phyloP scores from a whole-genome alignment of 1,284 basidiomycete species.

The Lentinula novae-zelandiae region DNA sequence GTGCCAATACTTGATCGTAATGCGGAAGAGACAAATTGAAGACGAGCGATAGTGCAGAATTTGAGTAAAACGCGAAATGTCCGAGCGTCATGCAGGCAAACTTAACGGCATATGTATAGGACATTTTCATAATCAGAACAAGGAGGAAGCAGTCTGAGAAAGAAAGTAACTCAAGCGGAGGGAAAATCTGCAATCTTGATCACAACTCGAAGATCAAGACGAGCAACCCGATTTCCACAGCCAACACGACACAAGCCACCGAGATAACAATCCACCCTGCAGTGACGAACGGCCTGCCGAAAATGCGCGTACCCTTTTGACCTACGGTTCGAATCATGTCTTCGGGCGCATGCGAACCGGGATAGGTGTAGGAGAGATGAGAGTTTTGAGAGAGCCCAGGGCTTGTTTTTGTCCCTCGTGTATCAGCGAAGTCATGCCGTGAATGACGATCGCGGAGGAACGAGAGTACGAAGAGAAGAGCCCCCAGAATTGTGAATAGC shows the following conservation, averaged over 20 bases:
- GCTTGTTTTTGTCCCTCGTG: conserved; percentile 24
- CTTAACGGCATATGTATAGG: not conserved
- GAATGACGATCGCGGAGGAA: conserved; percentile 62
- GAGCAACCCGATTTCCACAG: conserved; percentile 62
- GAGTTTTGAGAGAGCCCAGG: not conserved
- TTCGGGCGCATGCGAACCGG: conserved; percentile 17
- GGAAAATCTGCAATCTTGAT: not conserved
- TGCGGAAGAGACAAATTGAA: no score
- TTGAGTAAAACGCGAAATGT: no score
- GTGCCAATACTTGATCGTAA: no score
- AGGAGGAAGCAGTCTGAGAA: not conserved
- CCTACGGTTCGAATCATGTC: conserved; percentile 47
- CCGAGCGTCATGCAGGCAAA: not conserved
- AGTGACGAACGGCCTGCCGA: conserved; percentile 76
- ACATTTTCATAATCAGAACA: not conserved
- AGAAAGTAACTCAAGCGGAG: not conserved
- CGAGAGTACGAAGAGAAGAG: conserved; percentile 55
- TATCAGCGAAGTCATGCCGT: conserved; percentile 71
- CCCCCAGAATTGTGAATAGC: conserved; percentile 63
- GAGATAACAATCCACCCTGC: conserved; percentile 71
- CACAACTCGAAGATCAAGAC: conserved; percentile 48
- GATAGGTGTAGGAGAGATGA: not conserved
- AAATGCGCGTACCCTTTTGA: conserved; percentile 55
- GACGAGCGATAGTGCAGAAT: no score
- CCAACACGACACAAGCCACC: conserved; percentile 58